Evolutionary conservation across 257 asterid species (phyloP).

Genomic region (Paraleonurus japonicus): DNA sequence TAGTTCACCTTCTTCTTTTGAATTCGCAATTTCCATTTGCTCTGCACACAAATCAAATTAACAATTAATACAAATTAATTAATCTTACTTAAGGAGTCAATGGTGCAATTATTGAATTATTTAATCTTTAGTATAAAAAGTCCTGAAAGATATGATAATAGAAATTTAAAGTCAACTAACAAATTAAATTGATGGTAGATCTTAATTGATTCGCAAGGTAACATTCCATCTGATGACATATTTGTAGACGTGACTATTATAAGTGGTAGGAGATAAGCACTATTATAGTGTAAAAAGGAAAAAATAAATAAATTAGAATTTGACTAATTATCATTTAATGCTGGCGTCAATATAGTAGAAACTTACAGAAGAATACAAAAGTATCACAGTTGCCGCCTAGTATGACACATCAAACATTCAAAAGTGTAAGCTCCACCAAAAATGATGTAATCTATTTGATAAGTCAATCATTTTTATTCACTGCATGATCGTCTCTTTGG

Average conservation of each 20-base stretch:
- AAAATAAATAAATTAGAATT: neutral
- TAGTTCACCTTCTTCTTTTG: constrained; percentile 42
- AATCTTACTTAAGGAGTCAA: too few species aligned
- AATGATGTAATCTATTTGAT: neutral
- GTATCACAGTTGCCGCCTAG: neutral
- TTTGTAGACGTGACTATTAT: neutral
- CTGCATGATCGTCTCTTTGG: neutral
- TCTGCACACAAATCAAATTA: constrained; percentile 30
- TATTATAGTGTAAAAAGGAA: neutral
- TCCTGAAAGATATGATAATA: too few species aligned
- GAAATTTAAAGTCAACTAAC: neutral
- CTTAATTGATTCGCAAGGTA: neutral
- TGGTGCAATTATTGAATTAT: too few species aligned
- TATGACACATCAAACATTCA: neutral
- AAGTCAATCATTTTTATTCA: neutral
- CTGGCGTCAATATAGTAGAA: neutral
- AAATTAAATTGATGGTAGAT: neutral
- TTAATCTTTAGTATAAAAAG: too few species aligned
- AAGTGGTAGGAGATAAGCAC: neutral
- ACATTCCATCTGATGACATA: neutral
- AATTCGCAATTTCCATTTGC: constrained; percentile 48
- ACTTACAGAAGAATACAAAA: neutral
- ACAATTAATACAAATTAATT: neutral
- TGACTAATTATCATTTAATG: neutral
- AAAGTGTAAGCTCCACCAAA: neutral